A percentile compares a stretch with the other conserved stretches of the same genome.
Evolutionary conservation across 257 asterid genomes (phyloP).

Genomic region (Penstemon barbatus): DNA sequence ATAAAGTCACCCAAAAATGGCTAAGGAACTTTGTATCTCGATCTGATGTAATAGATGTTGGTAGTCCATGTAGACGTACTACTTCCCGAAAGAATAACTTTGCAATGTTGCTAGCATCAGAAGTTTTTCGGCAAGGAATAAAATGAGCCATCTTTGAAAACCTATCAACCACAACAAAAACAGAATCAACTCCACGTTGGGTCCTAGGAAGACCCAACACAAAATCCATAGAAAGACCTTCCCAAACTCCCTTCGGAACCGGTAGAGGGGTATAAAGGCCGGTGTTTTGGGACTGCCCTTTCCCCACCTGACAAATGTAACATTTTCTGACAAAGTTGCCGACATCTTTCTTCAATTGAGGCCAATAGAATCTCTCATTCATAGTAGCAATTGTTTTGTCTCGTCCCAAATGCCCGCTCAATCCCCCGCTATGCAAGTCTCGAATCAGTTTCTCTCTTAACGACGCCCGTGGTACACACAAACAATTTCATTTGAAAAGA

Average conservation of each 20-base stretch:
- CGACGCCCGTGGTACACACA: not conserved
- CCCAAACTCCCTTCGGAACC: no score
- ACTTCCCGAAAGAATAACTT: not conserved
- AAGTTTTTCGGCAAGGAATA: not conserved
- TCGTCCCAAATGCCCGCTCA: no score
- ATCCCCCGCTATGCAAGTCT: no score
- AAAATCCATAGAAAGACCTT: no score
- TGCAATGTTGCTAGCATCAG: not conserved
- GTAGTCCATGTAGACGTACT: not conserved
- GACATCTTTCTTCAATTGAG: no score
- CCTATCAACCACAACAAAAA: not conserved
- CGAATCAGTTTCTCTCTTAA: not conserved
- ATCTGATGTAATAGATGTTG: not conserved
- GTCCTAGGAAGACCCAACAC: not conserved
- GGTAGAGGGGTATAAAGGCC: not conserved
- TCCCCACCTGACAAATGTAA: not conserved
- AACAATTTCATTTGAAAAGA: not conserved
- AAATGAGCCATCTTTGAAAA: not conserved
- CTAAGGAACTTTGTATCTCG: no score
- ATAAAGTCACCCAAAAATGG: no score
- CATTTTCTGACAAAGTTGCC: no score
- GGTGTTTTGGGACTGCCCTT: not conserved
- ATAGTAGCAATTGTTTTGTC: no score
- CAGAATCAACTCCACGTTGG: not conserved
- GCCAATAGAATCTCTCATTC: no score